A percentile compares a stretch with the other conserved stretches of the same genome.
Evolutionary conservation across 805 yeast species (phyloP).

Genomic region (Saccharomycopsis synnaedendra): DNA sequence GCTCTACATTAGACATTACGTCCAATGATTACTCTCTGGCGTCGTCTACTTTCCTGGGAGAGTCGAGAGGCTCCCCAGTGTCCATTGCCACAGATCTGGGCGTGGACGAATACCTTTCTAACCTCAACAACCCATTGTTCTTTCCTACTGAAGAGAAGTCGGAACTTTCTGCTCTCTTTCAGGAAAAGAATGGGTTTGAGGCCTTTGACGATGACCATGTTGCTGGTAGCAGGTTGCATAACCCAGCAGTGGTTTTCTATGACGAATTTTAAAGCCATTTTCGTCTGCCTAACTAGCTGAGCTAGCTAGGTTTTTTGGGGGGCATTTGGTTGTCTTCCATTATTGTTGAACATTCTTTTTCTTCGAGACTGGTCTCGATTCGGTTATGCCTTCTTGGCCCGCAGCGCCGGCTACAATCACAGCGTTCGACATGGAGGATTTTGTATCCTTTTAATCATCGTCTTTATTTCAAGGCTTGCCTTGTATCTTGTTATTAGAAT

Average conservation of each 20-base stretch:
- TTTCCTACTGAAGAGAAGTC: slow-evolving; percentile 2
- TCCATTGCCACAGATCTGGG: neutral
- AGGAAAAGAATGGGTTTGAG: neutral
- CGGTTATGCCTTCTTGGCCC: slow-evolving; percentile 3
- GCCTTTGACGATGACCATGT: slow-evolving; percentile 7
- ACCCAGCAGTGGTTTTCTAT: slow-evolving; percentile 16
- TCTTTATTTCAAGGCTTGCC: neutral
- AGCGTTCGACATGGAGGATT: slow-evolving; percentile 11
- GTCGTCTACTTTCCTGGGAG: slow-evolving; percentile 3
- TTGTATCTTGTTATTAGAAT: neutral
- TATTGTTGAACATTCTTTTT: neutral
- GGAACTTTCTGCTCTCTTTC: too few species aligned
- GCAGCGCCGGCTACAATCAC: slow-evolving; percentile 14
- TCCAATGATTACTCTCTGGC: slow-evolving; percentile 2
- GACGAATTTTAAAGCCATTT: neutral
- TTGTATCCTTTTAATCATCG: slow-evolving; percentile 9
- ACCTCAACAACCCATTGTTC: slow-evolving; percentile 14
- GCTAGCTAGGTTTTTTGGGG: neutral
- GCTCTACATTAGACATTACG: slow-evolving; percentile 14
- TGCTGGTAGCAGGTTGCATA: slow-evolving; percentile 16
- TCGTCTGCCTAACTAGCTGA: too few species aligned
- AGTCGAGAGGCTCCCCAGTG: slow-evolving; percentile 5
- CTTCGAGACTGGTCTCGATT: neutral
- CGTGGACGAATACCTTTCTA: slow-evolving; percentile 16
- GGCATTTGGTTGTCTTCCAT: neutral